Evolutionary conservation across 495 filamentous ascomycete genomes (phyloP), one percentile per base, ranked within the genome.

Genomic region (Podospora sp.): DNA sequence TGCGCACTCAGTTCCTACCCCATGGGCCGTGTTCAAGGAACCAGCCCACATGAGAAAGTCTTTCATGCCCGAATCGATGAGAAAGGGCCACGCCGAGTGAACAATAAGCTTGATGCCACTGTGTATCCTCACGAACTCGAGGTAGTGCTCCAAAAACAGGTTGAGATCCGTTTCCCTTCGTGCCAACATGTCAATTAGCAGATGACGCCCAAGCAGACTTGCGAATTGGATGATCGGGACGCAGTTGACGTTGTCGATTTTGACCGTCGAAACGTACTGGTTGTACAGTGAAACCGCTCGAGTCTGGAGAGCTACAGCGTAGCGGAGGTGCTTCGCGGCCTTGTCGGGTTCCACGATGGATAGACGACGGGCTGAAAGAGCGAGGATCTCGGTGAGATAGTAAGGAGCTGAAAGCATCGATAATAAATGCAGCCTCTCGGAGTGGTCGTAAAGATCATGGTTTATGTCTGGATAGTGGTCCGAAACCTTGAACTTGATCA

Each of bases 251-350:
- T 70, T 60, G 71, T 79, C 67, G 21, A 80, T 67, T 25, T 69
- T 61, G 3, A 72, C 68, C 33, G 58, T 69, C 14, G 72, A 66
- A 4, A 62, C 69, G 18, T 70, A 68, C 12, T 66, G 65, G 69
- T 80, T 80, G 68, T 77, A 80, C 24, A 80, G 68, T 14, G 72
- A 77, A 40, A 80, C 71, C 3, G 77, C 78, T 7, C 69, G 73
- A 1, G 75, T 79, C 51, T 80, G 78, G 18, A 79, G 67, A 4
- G 65, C 63, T 12, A 77, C 73, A 29, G 78, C 73, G 33, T 67
- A 69, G 21, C 71, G 60, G 60, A 72, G 62, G 55, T 77, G 76
- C 33, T 64, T 50, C n/a, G 68, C 65, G 20, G 71, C 60, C 8
- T 60, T 62, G 1, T 69, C 66, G 0, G 78, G 75, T 9, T 72